These are phyloP conservation scores for Plectosphaerella cucumerina DNA, from an alignment of 2,329 filamentous ascomycete species.

Conservation along the genomic window DNA sequence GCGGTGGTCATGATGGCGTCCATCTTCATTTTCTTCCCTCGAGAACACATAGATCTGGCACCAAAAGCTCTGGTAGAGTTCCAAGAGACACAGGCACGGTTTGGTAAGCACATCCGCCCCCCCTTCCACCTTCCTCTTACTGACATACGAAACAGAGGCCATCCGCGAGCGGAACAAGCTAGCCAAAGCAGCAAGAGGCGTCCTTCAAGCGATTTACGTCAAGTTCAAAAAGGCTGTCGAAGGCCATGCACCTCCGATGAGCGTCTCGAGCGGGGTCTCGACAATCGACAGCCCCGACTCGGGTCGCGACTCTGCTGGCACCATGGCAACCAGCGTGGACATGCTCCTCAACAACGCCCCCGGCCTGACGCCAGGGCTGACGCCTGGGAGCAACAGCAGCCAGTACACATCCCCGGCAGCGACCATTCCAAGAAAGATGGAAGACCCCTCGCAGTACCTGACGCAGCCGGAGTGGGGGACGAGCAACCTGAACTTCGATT, in stretches of 20 bases:
- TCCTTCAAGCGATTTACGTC: slow-evolving; percentile 50
- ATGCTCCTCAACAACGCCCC: neutral
- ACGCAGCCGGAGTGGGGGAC: slow-evolving; percentile 1
- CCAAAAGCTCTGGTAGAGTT: slow-evolving; percentile 50
- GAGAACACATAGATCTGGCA: slow-evolving; percentile 46
- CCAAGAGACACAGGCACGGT: slow-evolving; percentile 55
- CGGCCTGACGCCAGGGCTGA: neutral
- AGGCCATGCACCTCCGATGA: slow-evolving; percentile 13
- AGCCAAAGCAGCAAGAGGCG: slow-evolving; percentile 49
- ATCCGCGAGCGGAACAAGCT: slow-evolving; percentile 51
- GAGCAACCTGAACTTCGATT: slow-evolving; percentile 34
- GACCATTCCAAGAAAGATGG: neutral
- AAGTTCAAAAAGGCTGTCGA: slow-evolving; percentile 48
- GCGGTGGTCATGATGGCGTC: slow-evolving; percentile 57
- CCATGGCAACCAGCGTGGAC: slow-evolving; percentile 7
- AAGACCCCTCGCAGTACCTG: neutral
- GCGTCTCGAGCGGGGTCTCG: slow-evolving; percentile 6
- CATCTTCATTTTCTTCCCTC: slow-evolving; percentile 57
- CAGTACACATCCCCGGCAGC: neutral
- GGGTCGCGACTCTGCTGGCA: slow-evolving; percentile 8
- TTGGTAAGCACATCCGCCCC: slow-evolving; percentile 19
- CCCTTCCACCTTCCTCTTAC: neutral
- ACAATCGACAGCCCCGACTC: slow-evolving; percentile 10
- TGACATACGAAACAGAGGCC: slow-evolving; percentile 24
- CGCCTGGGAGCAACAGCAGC: slow-evolving; percentile 11